Percentiles rank a stretch among this genome's conserved stretches.
These are phyloP conservation scores for Yamadazyma mexicana DNA, from an alignment of 1,139 yeast species.

Conservation along the genomic window DNA sequence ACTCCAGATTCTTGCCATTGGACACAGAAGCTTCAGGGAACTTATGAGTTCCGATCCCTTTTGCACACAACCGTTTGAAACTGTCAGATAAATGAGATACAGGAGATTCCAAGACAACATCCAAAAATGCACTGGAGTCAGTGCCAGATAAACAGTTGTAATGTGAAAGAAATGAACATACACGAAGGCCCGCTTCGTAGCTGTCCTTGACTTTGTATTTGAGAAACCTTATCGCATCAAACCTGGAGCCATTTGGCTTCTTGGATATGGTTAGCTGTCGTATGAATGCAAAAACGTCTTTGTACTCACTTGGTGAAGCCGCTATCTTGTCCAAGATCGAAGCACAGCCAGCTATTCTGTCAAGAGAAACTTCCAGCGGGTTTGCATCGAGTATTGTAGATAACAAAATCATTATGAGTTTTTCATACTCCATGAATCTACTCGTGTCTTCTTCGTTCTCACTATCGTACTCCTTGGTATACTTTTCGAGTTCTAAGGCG, in stretches of 20 bases:
- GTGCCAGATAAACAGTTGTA: slow-evolving; percentile 3
- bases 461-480: not conserved
- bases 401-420: not conserved
- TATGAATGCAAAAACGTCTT: not conserved
- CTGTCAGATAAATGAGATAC: not conserved
- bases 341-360: not conserved
- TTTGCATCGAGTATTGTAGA: not conserved
- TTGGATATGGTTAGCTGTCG: not conserved
- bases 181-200: not conserved
- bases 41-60: not conserved
- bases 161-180: slow-evolving; percentile 6
- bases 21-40: not conserved
- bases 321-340: not conserved
- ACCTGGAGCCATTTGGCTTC: not conserved
- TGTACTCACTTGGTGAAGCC: not conserved
- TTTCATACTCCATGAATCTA: not conserved
- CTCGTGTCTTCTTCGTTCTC: not conserved
- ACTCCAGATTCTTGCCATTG: no score
- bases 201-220: not conserved
- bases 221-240: slow-evolving; percentile 2
- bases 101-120: not conserved
- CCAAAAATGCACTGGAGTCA: not conserved
- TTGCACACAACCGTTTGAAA: slow-evolving; percentile 5
- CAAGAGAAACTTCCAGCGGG: not conserved
- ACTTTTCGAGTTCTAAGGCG: not conserved